These are phyloP conservation scores for Globisporangium paroecandrum DNA, from an alignment of 352 stramenopile genomes.

Conservation along the genomic window DNA sequence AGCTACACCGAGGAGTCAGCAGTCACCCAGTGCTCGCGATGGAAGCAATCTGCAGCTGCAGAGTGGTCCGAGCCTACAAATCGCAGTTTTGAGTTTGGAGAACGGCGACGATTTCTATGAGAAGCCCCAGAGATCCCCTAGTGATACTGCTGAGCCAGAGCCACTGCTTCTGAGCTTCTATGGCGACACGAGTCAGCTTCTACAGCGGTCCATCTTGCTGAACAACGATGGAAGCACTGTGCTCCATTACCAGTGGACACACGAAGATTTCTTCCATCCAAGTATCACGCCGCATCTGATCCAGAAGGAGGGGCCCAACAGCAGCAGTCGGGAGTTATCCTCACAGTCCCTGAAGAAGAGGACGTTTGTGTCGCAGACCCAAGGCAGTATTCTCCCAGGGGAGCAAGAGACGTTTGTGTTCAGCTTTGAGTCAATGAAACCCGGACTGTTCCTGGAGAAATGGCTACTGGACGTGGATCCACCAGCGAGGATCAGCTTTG, in stretches of 20 bases:
- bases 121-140: not conserved
- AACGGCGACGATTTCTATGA: not conserved
- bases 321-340: conserved; percentile 16
- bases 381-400: conserved; percentile 51
- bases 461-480: conserved; percentile 69
- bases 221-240: conserved; percentile 52
- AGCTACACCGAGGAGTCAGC: not conserved
- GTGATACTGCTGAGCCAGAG: not conserved
- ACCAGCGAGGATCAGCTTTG: conserved; percentile 17
- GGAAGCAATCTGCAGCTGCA: not conserved
- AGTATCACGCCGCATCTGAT: conserved; percentile 27
- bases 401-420: conserved; percentile 56
- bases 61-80: conserved; percentile 3
- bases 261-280: conserved; percentile 24
- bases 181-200: conserved; percentile 29
- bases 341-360: conserved; percentile 8
- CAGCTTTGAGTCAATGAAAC: conserved; percentile 41
- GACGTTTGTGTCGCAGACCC: conserved; percentile 42
- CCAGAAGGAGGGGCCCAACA: not conserved
- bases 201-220: conserved; percentile 37
- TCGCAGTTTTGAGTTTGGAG: not conserved
- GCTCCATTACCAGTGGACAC: conserved; percentile 62
- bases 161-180: conserved; percentile 45
- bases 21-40: not conserved
- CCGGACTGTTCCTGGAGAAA: conserved; percentile 63